Evolutionary conservation across 441 rosid genomes (phyloP).

Genomic region (Croton setiger): DNA sequence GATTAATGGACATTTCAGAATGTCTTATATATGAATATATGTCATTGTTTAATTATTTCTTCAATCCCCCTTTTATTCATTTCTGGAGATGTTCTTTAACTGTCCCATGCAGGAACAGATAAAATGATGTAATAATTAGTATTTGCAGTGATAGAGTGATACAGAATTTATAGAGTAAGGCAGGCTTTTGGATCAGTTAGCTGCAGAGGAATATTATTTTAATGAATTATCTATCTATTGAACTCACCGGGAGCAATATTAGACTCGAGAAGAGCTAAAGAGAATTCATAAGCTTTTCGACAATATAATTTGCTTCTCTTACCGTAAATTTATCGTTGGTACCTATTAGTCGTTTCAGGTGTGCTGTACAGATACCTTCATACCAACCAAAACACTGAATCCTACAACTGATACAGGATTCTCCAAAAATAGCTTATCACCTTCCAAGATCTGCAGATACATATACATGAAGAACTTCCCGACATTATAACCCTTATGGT

Average conservation of each 20-base stretch:
- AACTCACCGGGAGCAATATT: too few relatives aligned
- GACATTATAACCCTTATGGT: not conserved
- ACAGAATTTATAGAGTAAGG: not conserved
- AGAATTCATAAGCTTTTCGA: not conserved
- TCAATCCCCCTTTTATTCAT: not conserved
- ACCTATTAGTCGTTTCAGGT: not conserved
- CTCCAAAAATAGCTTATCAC: not conserved
- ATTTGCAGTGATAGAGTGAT: not conserved
- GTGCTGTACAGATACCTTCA: not conserved
- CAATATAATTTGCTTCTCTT: not conserved
- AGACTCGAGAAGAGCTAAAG: too few relatives aligned
- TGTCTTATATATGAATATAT: not conserved
- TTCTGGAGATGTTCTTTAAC: not conserved
- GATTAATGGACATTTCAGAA: not conserved
- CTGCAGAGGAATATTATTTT: not conserved
- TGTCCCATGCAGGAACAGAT: not conserved
- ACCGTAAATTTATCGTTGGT: not conserved
- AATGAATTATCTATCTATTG: too few relatives aligned
- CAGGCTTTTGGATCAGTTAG: not conserved
- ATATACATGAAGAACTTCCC: not conserved
- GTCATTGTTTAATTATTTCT: constrained; percentile 4
- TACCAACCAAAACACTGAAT: not conserved
- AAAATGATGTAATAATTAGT: not conserved
- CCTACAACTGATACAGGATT: not conserved
- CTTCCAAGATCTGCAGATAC: not conserved